Percentiles rank a stretch among this genome's conserved stretches.
These are phyloP conservation scores for Cladophialophora carrionii DNA, from an alignment of 2,329 filamentous ascomycete genomes.

Conservation along the genomic window DNA sequence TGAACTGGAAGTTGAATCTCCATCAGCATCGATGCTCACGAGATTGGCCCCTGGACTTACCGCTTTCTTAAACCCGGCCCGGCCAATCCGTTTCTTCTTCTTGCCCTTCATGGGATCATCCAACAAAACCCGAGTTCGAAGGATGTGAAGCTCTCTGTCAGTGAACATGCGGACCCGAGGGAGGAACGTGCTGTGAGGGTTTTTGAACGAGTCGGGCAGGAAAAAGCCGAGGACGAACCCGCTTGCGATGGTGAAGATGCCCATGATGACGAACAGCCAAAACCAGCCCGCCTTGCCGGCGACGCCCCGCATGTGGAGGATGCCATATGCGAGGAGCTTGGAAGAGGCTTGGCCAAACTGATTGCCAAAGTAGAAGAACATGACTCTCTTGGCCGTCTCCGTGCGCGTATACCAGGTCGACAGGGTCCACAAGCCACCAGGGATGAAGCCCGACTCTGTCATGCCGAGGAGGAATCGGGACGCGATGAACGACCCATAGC, in stretches of 20 bases:
- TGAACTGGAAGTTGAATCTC: constrained; percentile 43
- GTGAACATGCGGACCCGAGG: constrained; percentile 45
- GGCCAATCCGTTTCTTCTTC: constrained; percentile 55
- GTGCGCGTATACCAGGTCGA: constrained; percentile 60
- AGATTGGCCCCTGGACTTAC: constrained; percentile 45
- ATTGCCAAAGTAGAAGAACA: constrained; percentile 62
- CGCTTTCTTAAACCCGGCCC: constrained; percentile 47
- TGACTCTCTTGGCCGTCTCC: constrained; percentile 58
- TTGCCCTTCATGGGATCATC: constrained; percentile 47
- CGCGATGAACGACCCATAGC: constrained; percentile 53
- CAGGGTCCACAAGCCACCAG: constrained; percentile 56
- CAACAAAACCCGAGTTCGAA: constrained; percentile 48
- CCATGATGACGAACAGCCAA: constrained; percentile 61
- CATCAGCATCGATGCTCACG: constrained; percentile 19
- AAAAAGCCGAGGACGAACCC: constrained; percentile 47
- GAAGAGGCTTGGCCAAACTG: constrained; percentile 54
- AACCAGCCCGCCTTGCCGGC: constrained; percentile 58
- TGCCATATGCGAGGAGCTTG: constrained; percentile 46
- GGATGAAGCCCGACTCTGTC: constrained; percentile 60
- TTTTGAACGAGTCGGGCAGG: constrained; percentile 53
- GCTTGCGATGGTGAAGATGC: constrained; percentile 56
- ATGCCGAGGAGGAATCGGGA: constrained; percentile 59
- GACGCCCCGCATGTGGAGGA: constrained; percentile 56
- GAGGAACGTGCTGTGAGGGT: constrained; percentile 51
- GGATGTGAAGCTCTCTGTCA: constrained; percentile 50